Evolutionary conservation across 371 early-diverging fungal species (phyloP), one percentile per base, ranked within the genome.

Genomic region (Circinella umbellata): DNA sequence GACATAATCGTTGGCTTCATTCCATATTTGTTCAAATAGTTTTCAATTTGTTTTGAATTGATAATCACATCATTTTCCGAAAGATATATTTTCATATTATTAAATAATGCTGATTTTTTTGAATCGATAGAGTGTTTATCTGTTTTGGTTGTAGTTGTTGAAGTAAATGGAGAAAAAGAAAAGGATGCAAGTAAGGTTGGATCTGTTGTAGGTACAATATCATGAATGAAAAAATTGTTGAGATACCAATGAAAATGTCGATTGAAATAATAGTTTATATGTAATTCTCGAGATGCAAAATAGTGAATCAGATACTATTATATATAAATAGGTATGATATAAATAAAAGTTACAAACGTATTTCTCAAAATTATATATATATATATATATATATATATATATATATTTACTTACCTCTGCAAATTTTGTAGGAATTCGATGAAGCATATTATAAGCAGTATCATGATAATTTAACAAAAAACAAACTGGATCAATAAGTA

Each of bases 401-500:
- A 57, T 15, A 8, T 15, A 13, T n/a, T 27, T 8, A 7, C 51
- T 66, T 72, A 81, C 80, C 75, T 91, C 89, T 48, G 84, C 76
- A 1, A 86, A 73, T 4, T 74, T 77, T 8, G 73, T 75, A 0
- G 93, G 93, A 2, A 74, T 55, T 15, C 91, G 78, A 69, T 90
- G 83, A 1, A 91, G 86, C 76, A 92, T 91, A 69, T 91, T 91
- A 61, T 83, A 89, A 3, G 89, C 89, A 27, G 91, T 81, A 46
- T 88, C 75, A 37, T 85, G 84, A 66, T 90, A 80, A 68, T 89
- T 88, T 2, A 89, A 74, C 63, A 90, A 69, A 67, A 91, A 92
- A 37, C 89, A 87, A 61, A 92, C 88, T 6, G 93, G 93, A 60
- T 92, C 93, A n/a, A 88, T 75, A 65, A 92, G 65, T 8, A 89